Evolutionary conservation across 495 filamentous ascomycete genomes (phyloP).

Genomic region (Podospora comata): DNA sequence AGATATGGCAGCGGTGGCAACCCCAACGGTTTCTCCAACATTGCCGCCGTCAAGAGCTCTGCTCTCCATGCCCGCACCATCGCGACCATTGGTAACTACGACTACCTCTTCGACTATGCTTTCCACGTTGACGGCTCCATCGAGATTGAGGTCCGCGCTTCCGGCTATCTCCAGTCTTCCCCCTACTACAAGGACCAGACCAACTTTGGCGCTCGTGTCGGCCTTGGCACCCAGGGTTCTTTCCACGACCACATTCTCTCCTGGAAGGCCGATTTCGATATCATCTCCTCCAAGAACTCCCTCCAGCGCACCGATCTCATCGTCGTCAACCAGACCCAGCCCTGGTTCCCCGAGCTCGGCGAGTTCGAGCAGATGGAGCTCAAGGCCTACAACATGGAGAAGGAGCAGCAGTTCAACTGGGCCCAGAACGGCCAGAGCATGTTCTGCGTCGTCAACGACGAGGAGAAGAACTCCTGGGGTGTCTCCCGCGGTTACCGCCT

Average conservation of each 20-base stretch:
- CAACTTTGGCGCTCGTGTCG: conserved; percentile 50
- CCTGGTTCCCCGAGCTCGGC: conserved; percentile 46
- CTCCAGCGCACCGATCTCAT: conserved; percentile 43
- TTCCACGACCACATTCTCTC: conserved; percentile 54
- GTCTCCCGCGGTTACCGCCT: conserved; percentile 55
- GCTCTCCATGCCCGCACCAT: conserved; percentile 46
- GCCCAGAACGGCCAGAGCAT: conserved; percentile 45
- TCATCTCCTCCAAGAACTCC: conserved; percentile 47
- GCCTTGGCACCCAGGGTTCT: conserved; percentile 43
- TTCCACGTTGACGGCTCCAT: conserved; percentile 58
- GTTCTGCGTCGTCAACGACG: conserved; percentile 49
- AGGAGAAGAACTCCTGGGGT: conserved; percentile 48
- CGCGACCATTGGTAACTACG: conserved; percentile 55
- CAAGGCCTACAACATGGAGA: conserved; percentile 37
- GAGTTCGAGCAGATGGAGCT: conserved; percentile 50
- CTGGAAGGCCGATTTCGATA: conserved; percentile 56
- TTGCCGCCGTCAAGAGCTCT: conserved; percentile 44
- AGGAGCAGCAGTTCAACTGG: conserved; percentile 50
- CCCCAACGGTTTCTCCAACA: conserved; percentile 38
- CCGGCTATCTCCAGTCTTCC: conserved; percentile 51
- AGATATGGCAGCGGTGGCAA: conserved; percentile 32
- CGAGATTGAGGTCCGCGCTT: conserved; percentile 53
- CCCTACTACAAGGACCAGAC: conserved; percentile 48
- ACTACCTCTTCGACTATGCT: conserved; percentile 46
- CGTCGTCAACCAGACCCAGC: conserved; percentile 43